These are phyloP conservation scores for Cryptococcus amylolentus DNA, from an alignment of 1,284 basidiomycete species.

Conservation along the genomic window DNA sequence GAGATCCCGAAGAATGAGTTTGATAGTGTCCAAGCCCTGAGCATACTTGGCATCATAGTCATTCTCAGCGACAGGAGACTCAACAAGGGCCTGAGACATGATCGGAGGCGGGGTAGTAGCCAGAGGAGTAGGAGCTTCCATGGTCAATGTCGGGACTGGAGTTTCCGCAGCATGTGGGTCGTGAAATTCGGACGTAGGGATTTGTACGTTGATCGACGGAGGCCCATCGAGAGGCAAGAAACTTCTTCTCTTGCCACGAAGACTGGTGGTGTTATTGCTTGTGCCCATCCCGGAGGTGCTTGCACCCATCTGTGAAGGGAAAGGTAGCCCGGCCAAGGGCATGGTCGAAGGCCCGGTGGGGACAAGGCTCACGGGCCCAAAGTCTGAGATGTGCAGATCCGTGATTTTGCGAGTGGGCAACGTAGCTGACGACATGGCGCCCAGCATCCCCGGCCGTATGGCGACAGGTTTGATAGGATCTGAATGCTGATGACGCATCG, in stretches of 20 bases:
- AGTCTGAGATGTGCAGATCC: constrained; percentile 19
- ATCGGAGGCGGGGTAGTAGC: constrained; percentile 3
- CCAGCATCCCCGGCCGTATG: constrained; percentile 23
- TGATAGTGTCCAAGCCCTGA: constrained; percentile 73
- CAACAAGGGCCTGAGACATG: constrained; percentile 4
- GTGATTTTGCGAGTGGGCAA: constrained; percentile 19
- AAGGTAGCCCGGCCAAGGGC: constrained; percentile 12
- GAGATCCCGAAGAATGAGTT: constrained; percentile 93
- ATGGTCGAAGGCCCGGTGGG: constrained; percentile 4
- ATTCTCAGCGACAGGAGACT: constrained; percentile 16
- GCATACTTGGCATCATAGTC: constrained; percentile 33
- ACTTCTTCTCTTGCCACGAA: constrained; percentile 64
- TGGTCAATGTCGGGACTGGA: constrained; percentile 45
- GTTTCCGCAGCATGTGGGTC: not conserved
- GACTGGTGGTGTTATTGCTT: not conserved
- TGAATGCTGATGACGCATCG: constrained; percentile 29
- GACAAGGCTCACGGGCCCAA: constrained; percentile 17
- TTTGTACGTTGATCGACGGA: constrained; percentile 49
- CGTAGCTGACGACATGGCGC: constrained; percentile 27
- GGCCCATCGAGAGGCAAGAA: constrained; percentile 67
- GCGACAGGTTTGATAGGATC: constrained; percentile 28
- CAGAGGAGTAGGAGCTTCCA: constrained; percentile 10
- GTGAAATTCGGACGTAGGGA: constrained; percentile 60
- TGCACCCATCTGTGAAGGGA: constrained; percentile 9
- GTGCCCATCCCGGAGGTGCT: not conserved